Conservation (phyloP, 345 rosid genomes). For the Syzygium oleosum region DNA sequence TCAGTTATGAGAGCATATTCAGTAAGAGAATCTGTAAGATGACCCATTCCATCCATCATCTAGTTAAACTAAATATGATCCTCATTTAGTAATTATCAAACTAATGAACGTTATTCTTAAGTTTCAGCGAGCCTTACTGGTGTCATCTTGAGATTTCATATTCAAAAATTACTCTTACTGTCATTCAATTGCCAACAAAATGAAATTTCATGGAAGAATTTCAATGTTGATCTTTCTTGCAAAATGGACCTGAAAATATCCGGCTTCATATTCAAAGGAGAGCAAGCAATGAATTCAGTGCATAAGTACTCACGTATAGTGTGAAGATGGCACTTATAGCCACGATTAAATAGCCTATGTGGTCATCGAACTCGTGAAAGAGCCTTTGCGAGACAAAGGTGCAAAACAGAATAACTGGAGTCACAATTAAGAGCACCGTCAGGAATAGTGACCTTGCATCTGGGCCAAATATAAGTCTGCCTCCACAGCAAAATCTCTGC, state of each 20-base stretch:
- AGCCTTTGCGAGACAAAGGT: slow-evolving; percentile 51
- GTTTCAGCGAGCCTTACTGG: background rate
- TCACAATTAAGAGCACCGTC: slow-evolving; percentile 50
- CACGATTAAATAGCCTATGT: slow-evolving; percentile 31
- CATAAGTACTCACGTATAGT: slow-evolving; percentile 35
- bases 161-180: background rate
- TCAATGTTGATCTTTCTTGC: background rate
- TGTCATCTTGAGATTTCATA: background rate
- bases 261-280: background rate
- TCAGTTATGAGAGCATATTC: background rate
- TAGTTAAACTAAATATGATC: background rate
- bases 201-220: background rate
- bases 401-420: slow-evolving; percentile 66
- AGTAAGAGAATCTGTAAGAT: background rate
- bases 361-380: slow-evolving; percentile 35
- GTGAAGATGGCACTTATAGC: slow-evolving; percentile 29
- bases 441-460: slow-evolving; percentile 73
- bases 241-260: background rate
- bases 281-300: background rate
- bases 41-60: background rate
- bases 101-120: background rate
- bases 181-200: background rate
- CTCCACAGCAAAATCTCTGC: slow-evolving; percentile 76
- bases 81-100: background rate
- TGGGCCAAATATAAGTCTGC: slow-evolving; percentile 79